These are phyloP conservation scores for Aspergillus thermomutatus DNA, from an alignment of 2,329 filamentous ascomycete species.

Conservation along the genomic window DNA sequence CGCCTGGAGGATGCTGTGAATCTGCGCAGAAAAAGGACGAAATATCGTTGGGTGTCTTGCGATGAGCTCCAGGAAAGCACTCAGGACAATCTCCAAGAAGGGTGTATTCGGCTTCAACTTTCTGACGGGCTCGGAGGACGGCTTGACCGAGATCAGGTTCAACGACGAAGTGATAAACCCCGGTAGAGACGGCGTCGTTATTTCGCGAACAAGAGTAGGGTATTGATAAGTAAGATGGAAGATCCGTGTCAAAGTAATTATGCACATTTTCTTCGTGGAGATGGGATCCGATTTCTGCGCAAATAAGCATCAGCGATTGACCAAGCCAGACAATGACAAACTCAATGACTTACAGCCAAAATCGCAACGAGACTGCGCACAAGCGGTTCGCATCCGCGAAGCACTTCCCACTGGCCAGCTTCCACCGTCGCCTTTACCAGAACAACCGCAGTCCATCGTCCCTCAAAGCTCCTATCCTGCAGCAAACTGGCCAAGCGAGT, in stretches of 20 bases:
- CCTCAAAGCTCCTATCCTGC: conserved; percentile 70
- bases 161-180: conserved; percentile 71
- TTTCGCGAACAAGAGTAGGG: conserved; percentile 78
- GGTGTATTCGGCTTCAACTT: conserved; percentile 41
- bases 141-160: conserved; percentile 56
- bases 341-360: conserved; percentile 56
- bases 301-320: conserved; percentile 13
- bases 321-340: background rate
- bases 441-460: conserved; percentile 72
- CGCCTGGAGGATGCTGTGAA: conserved; percentile 58
- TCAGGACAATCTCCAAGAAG: conserved; percentile 65
- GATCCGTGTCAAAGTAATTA: conserved; percentile 77
- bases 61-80: conserved; percentile 68
- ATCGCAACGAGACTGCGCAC: conserved; percentile 71
- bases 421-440: conserved; percentile 80
- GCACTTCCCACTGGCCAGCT: conserved; percentile 76
- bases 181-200: conserved; percentile 78
- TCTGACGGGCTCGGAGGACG: conserved; percentile 31
- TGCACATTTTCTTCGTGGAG: conserved; percentile 70
- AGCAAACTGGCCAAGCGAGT: conserved; percentile 74
- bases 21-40: conserved; percentile 68
- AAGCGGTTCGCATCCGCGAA: conserved; percentile 72
- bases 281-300: conserved; percentile 70
- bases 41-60: conserved; percentile 81
- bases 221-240: conserved; percentile 79